Base-by-base conservation (phyloP, 2,329 filamentous ascomycete genomes). In the Exophiala sp. region DNA sequence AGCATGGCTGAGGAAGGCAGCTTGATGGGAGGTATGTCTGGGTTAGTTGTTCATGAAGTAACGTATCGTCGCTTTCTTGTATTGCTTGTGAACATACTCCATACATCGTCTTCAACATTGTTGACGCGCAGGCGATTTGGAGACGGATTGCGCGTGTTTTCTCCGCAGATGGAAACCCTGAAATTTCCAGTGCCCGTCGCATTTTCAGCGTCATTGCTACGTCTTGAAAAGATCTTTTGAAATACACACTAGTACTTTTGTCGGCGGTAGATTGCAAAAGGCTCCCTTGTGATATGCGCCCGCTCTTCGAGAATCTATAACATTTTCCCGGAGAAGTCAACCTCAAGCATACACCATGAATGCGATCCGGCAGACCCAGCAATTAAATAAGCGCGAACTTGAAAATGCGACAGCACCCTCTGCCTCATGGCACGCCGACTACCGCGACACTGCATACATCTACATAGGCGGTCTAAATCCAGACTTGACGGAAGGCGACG, bases 391-490 rank as follows among this genome's bases (percentile, higher is more conserved):
- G 76, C 86, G 86, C 63, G 94, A 99, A 73, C 88, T 99, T 58
- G 91, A 96, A 71, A 86, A 90, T 69, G 89, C 87, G 68, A 81
- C 91, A 65, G 91, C 90, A 63, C 86, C 91, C 39, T 85, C 91
- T 72, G 92, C 87, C 60, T 96, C 92, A 53, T 97, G 92, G 92
- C 92, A 97, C 70, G 86, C 87, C 70, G 95, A 99, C 76, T 99
- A 97, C 74, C 89, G 90, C 74, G 94, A 95, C 75, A 97, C 94
- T 1, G 95, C 94, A 55, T 99, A 92, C 71, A 78, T 99, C 69
- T 96, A 96, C 78, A 91, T 99, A 63, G 95, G 95, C 67, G 92
- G 92, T 24, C 81, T 99, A 10, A 90, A 91, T 3, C 95, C 88
- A 72, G 89, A 95, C 66, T 81, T 99, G 38, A 91, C 90, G 45